Conservation (phyloP, 257 asterid species). For the Nicotiana attenuata region DNA sequence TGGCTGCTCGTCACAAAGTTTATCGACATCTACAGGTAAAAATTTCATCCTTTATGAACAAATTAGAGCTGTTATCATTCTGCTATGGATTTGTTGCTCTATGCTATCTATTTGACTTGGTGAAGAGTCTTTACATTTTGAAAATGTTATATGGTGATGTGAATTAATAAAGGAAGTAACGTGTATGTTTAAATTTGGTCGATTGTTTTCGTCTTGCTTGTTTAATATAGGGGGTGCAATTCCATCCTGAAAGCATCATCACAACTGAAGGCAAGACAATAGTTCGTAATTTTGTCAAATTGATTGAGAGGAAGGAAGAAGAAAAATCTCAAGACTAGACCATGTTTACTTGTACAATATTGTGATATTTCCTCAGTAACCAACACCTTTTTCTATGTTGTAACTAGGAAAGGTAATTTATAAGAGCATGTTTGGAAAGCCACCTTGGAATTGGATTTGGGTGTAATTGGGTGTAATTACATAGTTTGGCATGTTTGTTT, state of each 20-base stretch:
- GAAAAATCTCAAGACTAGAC: conserved; percentile 35
- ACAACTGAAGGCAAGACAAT: conserved; percentile 69
- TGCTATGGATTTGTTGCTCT: neutral
- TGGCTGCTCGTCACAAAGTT: conserved; percentile 94
- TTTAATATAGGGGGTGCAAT: conserved; percentile 75
- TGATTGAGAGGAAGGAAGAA: conserved; percentile 58
- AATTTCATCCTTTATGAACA: neutral
- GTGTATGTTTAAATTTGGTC: neutral
- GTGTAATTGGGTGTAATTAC: no score
- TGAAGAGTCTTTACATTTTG: neutral
- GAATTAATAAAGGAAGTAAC: neutral
- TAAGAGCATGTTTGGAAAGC: no score
- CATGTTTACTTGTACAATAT: neutral
- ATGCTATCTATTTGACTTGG: neutral
- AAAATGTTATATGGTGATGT: neutral
- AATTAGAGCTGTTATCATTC: neutral
- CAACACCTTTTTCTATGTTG: neutral
- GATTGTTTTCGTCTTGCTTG: neutral
- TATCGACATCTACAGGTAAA: conserved; percentile 65
- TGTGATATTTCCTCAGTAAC: neutral
- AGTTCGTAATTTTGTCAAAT: conserved; percentile 61
- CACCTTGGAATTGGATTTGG: no score
- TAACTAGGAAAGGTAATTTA: neutral
- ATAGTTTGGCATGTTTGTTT: no score
- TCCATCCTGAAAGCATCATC: conserved; percentile 88